Percentiles rank a stretch among this genome's conserved stretches.
Conservation (phyloP, 768 basidiomycete species). For the Naganishia vishniacii region DNA sequence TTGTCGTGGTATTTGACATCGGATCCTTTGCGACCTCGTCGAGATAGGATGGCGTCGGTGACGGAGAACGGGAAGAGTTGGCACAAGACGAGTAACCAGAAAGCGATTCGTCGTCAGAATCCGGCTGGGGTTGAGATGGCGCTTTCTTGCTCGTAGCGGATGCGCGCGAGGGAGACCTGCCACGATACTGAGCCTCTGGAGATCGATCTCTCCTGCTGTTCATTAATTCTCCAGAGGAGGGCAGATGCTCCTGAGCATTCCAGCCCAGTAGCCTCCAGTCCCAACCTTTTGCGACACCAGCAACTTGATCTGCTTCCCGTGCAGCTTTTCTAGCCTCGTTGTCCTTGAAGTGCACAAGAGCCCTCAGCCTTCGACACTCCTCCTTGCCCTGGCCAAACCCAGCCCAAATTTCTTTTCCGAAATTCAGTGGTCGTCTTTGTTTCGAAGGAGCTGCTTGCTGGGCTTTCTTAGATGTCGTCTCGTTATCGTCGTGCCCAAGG, state of each 20-base stretch:
- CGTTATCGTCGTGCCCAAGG: conserved; percentile 8
- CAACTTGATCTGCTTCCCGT: conserved; percentile 23
- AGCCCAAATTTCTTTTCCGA: conserved; percentile 68
- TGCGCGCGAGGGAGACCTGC: conserved; percentile 1
- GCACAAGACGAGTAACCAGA: conserved; percentile 68
- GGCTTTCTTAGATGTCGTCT: background rate
- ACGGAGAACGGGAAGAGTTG: conserved; percentile 63
- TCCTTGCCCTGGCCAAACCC: conserved; percentile 62
- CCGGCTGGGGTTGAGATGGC: conserved; percentile 46
- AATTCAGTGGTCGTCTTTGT: conserved; percentile 50
- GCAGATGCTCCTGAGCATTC: conserved; percentile 21
- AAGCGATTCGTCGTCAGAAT: conserved; percentile 78
- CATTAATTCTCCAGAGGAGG: no score
- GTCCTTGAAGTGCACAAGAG: conserved; percentile 37
- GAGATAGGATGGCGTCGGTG: conserved; percentile 74
- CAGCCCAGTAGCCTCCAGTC: conserved; percentile 39
- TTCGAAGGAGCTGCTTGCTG: background rate
- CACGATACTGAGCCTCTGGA: background rate
- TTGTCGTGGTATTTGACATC: conserved; percentile 60
- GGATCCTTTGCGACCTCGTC: conserved; percentile 82
- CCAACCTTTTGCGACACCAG: background rate
- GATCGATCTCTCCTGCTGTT: no score
- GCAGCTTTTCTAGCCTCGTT: conserved; percentile 17
- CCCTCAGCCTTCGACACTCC: conserved; percentile 63
- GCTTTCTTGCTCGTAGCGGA: background rate